phyloP scores from a whole-genome alignment of 495 filamentous ascomycete genomes.

The Thermothielavioides terrestris region DNA sequence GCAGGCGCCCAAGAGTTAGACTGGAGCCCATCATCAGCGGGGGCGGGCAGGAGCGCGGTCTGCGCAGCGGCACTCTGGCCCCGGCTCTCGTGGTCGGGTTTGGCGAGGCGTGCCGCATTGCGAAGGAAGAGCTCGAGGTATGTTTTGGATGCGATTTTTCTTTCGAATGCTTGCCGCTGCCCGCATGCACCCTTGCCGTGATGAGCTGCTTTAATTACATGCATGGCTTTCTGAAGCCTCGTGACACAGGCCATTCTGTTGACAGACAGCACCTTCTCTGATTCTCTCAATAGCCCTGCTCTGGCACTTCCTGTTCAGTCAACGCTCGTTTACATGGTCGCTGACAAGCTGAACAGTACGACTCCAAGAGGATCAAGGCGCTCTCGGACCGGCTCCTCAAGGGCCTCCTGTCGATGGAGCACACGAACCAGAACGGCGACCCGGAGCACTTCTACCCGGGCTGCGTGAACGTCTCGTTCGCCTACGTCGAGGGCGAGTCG shows the following conservation, averaged over 20 bases:
- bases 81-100: slow-evolving; percentile 85
- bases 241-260: slow-evolving; percentile 41
- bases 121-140: slow-evolving; percentile 81
- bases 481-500: slow-evolving; percentile 95
- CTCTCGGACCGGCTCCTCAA: slow-evolving; percentile 77
- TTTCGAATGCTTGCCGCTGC: no score
- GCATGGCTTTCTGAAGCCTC: slow-evolving; percentile 55
- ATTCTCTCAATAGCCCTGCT: slow-evolving; percentile 9
- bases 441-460: slow-evolving; percentile 79
- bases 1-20: slow-evolving; percentile 83
- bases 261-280: slow-evolving; percentile 47
- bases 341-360: slow-evolving; percentile 58
- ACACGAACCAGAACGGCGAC: slow-evolving; percentile 87
- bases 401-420: slow-evolving; percentile 79
- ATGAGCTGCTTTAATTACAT: slow-evolving; percentile 61
- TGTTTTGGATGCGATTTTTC: slow-evolving; percentile 27
- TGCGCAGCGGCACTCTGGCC: slow-evolving; percentile 88
- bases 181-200: slow-evolving; percentile 29
- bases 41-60: slow-evolving; percentile 88
- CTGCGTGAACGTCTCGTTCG: slow-evolving; percentile 97
- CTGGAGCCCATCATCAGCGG: slow-evolving; percentile 94
- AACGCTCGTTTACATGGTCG: not conserved
- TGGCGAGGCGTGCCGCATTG: slow-evolving; percentile 89
- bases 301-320: not conserved
- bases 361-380: slow-evolving; percentile 68